Percentiles rank a stretch among this genome's conserved stretches.
phyloP scores from a whole-genome alignment of 257 asterid genomes.

The Primulina huaijiensis region DNA sequence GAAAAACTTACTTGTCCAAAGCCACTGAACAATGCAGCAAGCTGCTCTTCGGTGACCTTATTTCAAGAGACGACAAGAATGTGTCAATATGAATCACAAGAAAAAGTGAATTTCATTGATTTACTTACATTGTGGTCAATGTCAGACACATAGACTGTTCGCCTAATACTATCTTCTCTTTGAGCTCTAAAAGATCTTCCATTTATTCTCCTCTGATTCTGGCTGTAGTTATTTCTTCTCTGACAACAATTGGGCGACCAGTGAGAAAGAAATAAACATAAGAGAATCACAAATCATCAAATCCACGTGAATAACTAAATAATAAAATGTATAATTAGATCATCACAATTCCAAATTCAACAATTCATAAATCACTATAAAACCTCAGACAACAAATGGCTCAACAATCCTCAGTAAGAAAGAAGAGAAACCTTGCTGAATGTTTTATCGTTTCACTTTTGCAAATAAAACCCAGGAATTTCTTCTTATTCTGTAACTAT shows the following conservation, averaged over 20 bases:
- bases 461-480: conserved; percentile 5
- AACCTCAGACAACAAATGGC: not conserved
- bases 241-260: conserved; percentile 29
- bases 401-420: not conserved
- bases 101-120: not conserved
- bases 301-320: not conserved
- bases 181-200: conserved; percentile 80
- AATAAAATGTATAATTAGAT: not conserved
- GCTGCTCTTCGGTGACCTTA: conserved; percentile 87
- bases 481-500: not conserved
- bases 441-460: conserved; percentile 6
- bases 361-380: not conserved
- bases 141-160: conserved; percentile 92
- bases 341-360: conserved; percentile 8
- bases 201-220: conserved; percentile 59
- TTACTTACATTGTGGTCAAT: conserved; percentile 73
- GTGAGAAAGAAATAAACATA: not conserved
- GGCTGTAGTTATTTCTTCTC: conserved; percentile 63
- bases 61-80: conserved; percentile 26
- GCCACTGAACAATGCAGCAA: conserved; percentile 72
- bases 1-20: conserved; percentile 79
- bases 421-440: not conserved
- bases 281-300: conserved; percentile 5
- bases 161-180: conserved; percentile 81
- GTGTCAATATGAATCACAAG: conserved; percentile 25